Percentiles rank a stretch among this genome's conserved stretches.
Conservation (phyloP, 225 moss, liverwort and hornwort species). For the Ulota crispa region DNA sequence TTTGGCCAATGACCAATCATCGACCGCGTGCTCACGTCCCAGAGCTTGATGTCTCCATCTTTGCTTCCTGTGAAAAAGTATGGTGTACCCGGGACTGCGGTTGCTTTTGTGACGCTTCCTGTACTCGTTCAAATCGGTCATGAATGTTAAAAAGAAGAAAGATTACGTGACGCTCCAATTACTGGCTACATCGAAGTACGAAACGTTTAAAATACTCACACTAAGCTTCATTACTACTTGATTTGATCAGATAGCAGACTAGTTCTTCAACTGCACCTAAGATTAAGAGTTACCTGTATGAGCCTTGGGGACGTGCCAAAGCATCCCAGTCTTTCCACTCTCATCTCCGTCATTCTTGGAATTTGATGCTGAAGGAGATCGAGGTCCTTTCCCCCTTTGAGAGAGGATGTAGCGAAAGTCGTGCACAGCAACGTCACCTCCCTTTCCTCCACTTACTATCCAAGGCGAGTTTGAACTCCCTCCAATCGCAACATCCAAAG, state of each 20-base stretch:
- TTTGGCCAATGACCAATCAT: constrained; percentile 61
- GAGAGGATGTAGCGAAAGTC: constrained; percentile 65
- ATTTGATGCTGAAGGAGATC: constrained; percentile 32
- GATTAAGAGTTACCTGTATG: constrained; percentile 44
- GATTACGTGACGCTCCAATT: too few species aligned
- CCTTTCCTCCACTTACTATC: constrained; percentile 68
- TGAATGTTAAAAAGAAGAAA: not conserved
- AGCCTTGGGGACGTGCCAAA: constrained; percentile 67
- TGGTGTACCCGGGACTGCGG: constrained; percentile 62
- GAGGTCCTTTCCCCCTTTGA: constrained; percentile 45
- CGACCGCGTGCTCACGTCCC: constrained; percentile 60
- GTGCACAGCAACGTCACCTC: constrained; percentile 62
- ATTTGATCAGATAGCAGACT: constrained; percentile 9
- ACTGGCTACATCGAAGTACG: too few species aligned
- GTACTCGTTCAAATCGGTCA: constrained; percentile 15
- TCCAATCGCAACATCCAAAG: constrained; percentile 54
- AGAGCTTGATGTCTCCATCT: constrained; percentile 66
- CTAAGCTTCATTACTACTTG: constrained; percentile 5
- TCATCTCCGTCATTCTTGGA: constrained; percentile 35
- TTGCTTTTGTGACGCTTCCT: constrained; percentile 62
- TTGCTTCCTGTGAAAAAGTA: constrained; percentile 66
- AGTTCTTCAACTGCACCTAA: not conserved
- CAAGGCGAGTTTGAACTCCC: constrained; percentile 64
- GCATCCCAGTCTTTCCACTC: constrained; percentile 46
- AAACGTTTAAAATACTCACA: not conserved